A percentile compares a stretch with the other conserved stretches of the same genome.
These are phyloP conservation scores for Daldinia childiae DNA, from an alignment of 495 filamentous ascomycete genomes.

Conservation along the genomic window DNA sequence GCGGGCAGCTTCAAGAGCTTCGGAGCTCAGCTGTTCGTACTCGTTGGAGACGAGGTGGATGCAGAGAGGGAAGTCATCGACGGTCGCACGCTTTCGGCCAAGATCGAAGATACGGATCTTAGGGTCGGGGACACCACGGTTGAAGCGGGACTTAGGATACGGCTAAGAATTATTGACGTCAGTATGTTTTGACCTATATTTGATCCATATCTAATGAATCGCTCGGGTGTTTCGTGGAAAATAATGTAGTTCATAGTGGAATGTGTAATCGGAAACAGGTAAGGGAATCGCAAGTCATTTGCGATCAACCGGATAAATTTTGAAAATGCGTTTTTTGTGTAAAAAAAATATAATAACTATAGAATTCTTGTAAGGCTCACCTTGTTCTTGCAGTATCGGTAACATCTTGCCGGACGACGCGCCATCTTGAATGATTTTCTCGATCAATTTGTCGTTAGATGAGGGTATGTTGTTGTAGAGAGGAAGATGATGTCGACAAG, in stretches of 20 bases:
- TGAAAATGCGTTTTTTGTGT: constrained; percentile 10
- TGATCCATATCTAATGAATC: not conserved
- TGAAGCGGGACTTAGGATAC: constrained; percentile 99
- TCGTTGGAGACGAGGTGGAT: constrained; percentile 99
- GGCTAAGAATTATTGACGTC: constrained; percentile 66
- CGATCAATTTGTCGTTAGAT: constrained; percentile 57
- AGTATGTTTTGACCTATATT: constrained; percentile 30
- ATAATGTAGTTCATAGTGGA: not conserved
- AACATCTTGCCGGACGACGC: constrained; percentile 97
- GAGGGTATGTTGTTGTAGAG: constrained; percentile 52
- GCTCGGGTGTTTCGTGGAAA: not conserved
- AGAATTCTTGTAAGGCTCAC: constrained; percentile 60
- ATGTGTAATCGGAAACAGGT: constrained; percentile 3
- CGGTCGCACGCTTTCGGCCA: constrained; percentile 96
- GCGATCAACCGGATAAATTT: constrained; percentile 16
- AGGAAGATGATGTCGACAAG: constrained; percentile 46
- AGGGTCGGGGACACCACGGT: constrained; percentile 99
- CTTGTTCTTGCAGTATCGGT: constrained; percentile 99
- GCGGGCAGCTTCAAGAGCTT: constrained; percentile 98
- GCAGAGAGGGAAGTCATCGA: constrained; percentile 98
- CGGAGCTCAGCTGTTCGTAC: constrained; percentile 97
- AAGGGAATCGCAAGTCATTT: constrained; percentile 27
- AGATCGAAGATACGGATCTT: constrained; percentile 99
- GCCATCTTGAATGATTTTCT: constrained; percentile 87
- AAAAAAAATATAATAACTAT: constrained; percentile 5